Percentiles rank a stretch among this genome's conserved stretches.
phyloP scores from a whole-genome alignment of 1,284 basidiomycete genomes.

The Calocybe gambosa region DNA sequence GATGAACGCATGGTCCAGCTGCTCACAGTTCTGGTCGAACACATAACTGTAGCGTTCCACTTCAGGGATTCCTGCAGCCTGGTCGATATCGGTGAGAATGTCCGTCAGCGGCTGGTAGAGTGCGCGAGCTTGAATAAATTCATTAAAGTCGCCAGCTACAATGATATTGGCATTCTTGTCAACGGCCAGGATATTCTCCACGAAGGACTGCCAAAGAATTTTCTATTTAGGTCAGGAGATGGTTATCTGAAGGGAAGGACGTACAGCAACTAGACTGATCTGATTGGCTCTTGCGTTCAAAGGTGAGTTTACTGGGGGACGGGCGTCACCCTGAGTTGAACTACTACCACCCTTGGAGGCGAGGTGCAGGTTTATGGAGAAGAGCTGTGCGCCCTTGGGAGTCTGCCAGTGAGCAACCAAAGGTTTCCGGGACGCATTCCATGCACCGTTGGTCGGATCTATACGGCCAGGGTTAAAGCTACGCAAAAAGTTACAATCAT shows the following conservation, averaged over 20 bases:
- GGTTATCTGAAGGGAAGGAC: conserved; percentile 4
- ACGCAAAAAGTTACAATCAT: neutral
- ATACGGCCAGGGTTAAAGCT: conserved; percentile 63
- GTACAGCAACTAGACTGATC: conserved; percentile 43
- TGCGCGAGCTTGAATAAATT: conserved; percentile 47
- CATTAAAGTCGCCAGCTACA: conserved; percentile 61
- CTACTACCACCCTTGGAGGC: conserved; percentile 55
- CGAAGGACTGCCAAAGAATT: conserved; percentile 39
- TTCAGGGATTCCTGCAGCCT: conserved; percentile 36
- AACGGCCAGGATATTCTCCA: conserved; percentile 36
- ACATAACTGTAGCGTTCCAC: conserved; percentile 58
- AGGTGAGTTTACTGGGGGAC: conserved; percentile 53
- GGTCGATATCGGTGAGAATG: conserved; percentile 46
- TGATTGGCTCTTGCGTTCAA: conserved; percentile 45
- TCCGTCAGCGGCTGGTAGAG: conserved; percentile 43
- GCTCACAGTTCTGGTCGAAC: conserved; percentile 53
- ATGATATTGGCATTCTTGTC: conserved; percentile 46
- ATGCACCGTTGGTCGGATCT: conserved; percentile 49
- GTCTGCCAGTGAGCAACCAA: conserved; percentile 56
- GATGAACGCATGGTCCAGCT: conserved; percentile 55
- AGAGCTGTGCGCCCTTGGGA: conserved; percentile 38
- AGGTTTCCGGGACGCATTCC: conserved; percentile 57
- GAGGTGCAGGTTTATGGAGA: conserved; percentile 58
- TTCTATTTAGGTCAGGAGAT: neutral
- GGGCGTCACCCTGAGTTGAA: conserved; percentile 48